Conservation (phyloP, 225 moss, liverwort and hornwort species). For the Bryum argenteum region DNA sequence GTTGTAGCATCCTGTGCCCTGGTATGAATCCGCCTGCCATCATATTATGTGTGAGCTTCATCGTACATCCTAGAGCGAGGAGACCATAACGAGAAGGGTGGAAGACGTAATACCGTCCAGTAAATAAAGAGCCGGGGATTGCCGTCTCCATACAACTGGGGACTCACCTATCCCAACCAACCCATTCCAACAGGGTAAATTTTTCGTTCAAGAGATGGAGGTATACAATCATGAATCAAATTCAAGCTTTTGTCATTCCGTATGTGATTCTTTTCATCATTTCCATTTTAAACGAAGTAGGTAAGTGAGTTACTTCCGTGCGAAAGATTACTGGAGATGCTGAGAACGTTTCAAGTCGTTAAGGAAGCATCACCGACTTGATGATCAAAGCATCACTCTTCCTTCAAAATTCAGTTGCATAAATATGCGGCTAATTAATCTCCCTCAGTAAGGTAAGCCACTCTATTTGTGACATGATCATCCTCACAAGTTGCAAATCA, state of each 20-base stretch:
- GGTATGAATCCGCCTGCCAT: conserved; percentile 56
- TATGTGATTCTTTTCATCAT: too few species aligned
- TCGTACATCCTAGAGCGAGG: not conserved
- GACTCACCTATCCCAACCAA: conserved; percentile 46
- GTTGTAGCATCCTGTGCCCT: conserved; percentile 60
- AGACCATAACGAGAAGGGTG: not conserved
- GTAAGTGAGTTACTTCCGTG: too few species aligned
- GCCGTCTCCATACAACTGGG: conserved; percentile 56
- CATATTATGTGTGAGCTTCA: not conserved
- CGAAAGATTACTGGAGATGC: too few species aligned
- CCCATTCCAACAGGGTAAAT: not conserved
- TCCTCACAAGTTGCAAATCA: too few species aligned
- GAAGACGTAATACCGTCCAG: conserved; percentile 47
- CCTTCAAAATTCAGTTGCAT: too few species aligned
- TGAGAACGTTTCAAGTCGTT: too few species aligned
- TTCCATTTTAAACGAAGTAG: too few species aligned
- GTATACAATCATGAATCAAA: not conserved
- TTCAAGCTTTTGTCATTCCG: not conserved
- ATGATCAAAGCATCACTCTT: too few species aligned
- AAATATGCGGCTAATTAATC: too few species aligned
- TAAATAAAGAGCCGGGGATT: conserved; percentile 59
- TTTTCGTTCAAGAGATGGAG: not conserved
- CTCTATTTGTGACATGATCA: too few species aligned
- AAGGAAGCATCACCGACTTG: too few species aligned
- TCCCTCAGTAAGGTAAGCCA: too few species aligned